Evolutionary conservation across 352 stramenopile species (phyloP), one percentile per base, ranked within the genome.

Genomic region (Phytophthora citricola): DNA sequence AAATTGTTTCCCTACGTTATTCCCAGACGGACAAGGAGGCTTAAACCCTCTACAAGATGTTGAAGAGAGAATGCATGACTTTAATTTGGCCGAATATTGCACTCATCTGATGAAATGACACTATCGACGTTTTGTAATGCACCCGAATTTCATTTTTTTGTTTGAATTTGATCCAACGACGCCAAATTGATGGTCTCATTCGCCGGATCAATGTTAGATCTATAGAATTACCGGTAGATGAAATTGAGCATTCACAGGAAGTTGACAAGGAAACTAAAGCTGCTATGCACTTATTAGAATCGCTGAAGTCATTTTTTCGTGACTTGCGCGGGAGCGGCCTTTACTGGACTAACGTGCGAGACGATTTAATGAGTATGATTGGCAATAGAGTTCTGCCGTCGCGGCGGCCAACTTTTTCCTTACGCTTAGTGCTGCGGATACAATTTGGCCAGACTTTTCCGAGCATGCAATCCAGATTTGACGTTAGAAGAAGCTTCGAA

Each of bases 321-420:
- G 29, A 3, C 46, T 36, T 57, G 12, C 5, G 49, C 3, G 6
- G 49, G 12, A 57, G 22, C 15, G 49, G 49, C 2, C 26, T 57
- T 0, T 45, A 56, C 9, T 47, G 34, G 22, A 24, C 32, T 8
- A 47, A 38, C 24, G 22, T 47, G 2, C 41, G 32, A 32, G 43
- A 51, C 11, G 45, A 51, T 9, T 4, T 51, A 4, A 51, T 51
- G 45, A 38, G 10, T 6, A 47, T 57, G 49, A 36, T 57, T 3
- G 36, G 27, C 2, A 52, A 36, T 15, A 10, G 46, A 26, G 26
- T 52, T 11, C 15, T 52, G 5, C 12, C 39, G 15, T 36, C 15
- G 0, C 24, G 11, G 4, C 39, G 45, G 45, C 45, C 24, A 36
- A 51, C 45, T 34, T 51, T 51, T 9, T 51, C 17, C 22, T 51